Percentiles rank a stretch among this genome's conserved stretches.
These are phyloP conservation scores for Neopestalotiopsis rosae DNA, from an alignment of 2,329 filamentous ascomycete genomes.

Conservation along the genomic window DNA sequence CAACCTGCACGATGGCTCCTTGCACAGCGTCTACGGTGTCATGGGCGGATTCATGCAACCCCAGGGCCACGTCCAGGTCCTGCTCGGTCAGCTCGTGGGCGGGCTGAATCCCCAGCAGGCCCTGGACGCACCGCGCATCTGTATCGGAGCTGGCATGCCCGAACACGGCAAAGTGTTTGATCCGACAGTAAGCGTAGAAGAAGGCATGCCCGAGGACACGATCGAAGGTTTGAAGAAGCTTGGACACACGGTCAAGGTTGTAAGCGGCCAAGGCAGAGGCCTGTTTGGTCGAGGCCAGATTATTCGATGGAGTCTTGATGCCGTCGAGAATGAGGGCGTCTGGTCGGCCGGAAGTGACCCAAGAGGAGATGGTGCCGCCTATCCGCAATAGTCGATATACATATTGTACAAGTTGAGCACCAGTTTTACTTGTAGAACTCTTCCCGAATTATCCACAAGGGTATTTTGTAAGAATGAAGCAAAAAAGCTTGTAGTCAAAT, in stretches of 20 bases:
- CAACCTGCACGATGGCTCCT: constrained; percentile 70
- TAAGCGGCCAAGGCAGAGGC: constrained; percentile 68
- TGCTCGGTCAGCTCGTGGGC: constrained; percentile 88
- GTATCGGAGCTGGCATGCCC: constrained; percentile 77
- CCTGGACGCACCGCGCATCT: constrained; percentile 89
- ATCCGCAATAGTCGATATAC: constrained; percentile 50
- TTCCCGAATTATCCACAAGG: not conserved
- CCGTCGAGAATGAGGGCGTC: constrained; percentile 69
- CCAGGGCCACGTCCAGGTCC: constrained; percentile 91
- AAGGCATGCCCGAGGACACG: constrained; percentile 75
- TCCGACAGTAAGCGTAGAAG: constrained; percentile 77
- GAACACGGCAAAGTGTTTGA: constrained; percentile 63
- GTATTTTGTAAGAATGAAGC: not conserved
- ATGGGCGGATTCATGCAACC: constrained; percentile 99
- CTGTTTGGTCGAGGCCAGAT: constrained; percentile 89
- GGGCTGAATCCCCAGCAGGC: constrained; percentile 84
- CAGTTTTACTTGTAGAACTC: not conserved
- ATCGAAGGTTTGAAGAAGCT: constrained; percentile 69
- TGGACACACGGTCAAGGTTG: constrained; percentile 75
- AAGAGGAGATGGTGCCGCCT: constrained; percentile 79
- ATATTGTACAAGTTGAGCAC: not conserved
- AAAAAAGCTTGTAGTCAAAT: not conserved
- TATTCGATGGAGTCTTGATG: constrained; percentile 77
- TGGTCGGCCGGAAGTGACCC: constrained; percentile 91
- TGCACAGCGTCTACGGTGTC: constrained; percentile 90